Evolutionary conservation across 177 flowering plant species (phyloP).

Genomic region (Tripterygium wilfordii): DNA sequence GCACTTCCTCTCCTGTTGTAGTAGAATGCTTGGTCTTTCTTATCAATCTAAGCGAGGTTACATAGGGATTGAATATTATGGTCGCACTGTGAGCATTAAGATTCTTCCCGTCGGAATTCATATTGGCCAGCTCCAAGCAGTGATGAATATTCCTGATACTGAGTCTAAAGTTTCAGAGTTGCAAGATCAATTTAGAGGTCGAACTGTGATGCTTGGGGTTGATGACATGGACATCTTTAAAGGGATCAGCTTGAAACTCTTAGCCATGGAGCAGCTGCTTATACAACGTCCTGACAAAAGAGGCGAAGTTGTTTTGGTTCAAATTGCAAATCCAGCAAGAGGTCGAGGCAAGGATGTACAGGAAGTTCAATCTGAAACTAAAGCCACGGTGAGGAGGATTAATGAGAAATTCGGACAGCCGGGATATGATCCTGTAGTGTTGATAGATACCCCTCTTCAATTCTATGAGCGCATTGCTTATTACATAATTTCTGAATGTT

Average conservation of each 20-base stretch:
- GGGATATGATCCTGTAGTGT: conserved; percentile 78
- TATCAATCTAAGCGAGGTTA: conserved; percentile 93
- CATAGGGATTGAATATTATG: conserved; percentile 90
- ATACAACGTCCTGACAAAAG: conserved; percentile 65
- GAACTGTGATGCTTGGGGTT: conserved; percentile 82
- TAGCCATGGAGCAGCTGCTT: conserved; percentile 90
- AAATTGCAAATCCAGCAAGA: conserved; percentile 96
- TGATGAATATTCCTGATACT: conserved; percentile 74
- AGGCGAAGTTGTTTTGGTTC: conserved; percentile 81
- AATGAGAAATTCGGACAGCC: conserved; percentile 57
- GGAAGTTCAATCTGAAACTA: conserved; percentile 73
- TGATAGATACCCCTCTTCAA: conserved; percentile 70
- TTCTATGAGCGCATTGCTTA: conserved; percentile 83
- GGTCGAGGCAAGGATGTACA: conserved; percentile 87
- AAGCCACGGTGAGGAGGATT: conserved; percentile 55
- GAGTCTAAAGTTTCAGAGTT: conserved; percentile 52
- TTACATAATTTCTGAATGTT: conserved; percentile 85
- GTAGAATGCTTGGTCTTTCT: conserved; percentile 92
- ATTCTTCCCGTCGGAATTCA: conserved; percentile 98
- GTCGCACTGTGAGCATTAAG: conserved; percentile 90
- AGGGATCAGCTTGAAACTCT: conserved; percentile 86
- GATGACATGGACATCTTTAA: conserved; percentile 99
- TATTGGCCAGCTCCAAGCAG: conserved; percentile 67
- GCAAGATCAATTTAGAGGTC: conserved; percentile 47
- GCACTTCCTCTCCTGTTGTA: conserved; percentile 94